Conservation (phyloP, 345 rosid genomes). For the Raphanus raphanistrum region DNA sequence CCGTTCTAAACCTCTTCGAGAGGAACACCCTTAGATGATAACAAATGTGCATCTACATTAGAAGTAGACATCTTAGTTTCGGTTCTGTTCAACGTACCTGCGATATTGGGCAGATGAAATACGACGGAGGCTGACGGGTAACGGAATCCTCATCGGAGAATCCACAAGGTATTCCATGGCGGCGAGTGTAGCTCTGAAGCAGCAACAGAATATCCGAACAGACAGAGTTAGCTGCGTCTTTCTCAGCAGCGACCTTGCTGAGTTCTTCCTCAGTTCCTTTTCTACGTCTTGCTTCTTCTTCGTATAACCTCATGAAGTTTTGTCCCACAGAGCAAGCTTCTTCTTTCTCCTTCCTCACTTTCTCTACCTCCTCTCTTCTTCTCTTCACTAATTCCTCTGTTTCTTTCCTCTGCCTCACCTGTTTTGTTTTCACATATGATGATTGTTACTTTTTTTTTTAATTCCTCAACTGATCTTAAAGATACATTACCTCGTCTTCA, state of each 20-base stretch:
- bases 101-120: slow-evolving; percentile 49
- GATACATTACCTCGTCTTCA: slow-evolving; percentile 36
- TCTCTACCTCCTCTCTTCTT: slow-evolving; percentile 42
- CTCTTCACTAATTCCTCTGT: slow-evolving; percentile 35
- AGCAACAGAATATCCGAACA: slow-evolving; percentile 41
- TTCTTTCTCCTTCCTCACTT: slow-evolving; percentile 43
- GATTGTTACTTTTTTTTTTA: background rate
- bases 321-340: slow-evolving; percentile 44
- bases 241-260: slow-evolving; percentile 36
- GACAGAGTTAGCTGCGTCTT: slow-evolving; percentile 38
- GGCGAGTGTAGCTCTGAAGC: slow-evolving; percentile 37
- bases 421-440: background rate
- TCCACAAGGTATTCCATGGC: slow-evolving; percentile 28
- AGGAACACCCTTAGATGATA: background rate
- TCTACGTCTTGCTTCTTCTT: slow-evolving; percentile 39
- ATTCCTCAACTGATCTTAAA: background rate
- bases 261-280: slow-evolving; percentile 36
- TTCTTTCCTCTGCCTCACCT: slow-evolving; percentile 42
- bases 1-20: background rate
- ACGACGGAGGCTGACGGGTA: slow-evolving; percentile 43
- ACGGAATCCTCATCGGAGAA: slow-evolving; percentile 34
- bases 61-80: background rate
- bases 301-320: slow-evolving; percentile 38
- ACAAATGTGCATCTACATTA: background rate
- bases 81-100: slow-evolving; percentile 37